Evolutionary conservation across 805 yeast genomes (phyloP).

Genomic region (Pichia nanzhaoensis): DNA sequence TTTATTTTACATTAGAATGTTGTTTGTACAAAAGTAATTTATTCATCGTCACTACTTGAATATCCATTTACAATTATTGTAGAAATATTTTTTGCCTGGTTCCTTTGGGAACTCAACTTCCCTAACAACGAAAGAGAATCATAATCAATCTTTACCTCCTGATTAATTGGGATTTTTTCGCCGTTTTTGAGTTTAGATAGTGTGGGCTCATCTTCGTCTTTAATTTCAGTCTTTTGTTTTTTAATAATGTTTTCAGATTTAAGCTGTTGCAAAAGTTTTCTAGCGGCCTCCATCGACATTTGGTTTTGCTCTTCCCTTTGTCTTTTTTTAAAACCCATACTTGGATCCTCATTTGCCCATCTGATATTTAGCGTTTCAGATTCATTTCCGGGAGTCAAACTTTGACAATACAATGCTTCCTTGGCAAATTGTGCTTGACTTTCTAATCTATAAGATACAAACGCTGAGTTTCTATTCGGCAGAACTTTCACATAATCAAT

Average conservation of each 20-base stretch:
- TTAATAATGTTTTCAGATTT: conserved; percentile 21
- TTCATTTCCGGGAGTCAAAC: conserved; percentile 37
- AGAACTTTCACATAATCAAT: conserved; percentile 61
- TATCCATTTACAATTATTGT: conserved; percentile 4
- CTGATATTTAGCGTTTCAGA: conserved; percentile 62
- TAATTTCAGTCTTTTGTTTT: not conserved
- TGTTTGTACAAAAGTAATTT: not conserved
- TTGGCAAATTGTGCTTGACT: conserved; percentile 87
- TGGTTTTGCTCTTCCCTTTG: conserved; percentile 45
- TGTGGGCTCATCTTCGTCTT: not conserved
- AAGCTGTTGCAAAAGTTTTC: conserved; percentile 32
- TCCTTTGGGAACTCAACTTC: not conserved
- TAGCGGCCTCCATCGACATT: conserved; percentile 48
- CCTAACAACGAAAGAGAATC: not conserved
- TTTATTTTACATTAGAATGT: not conserved
- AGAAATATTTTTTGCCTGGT: no score
- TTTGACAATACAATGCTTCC: conserved; percentile 88
- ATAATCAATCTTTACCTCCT: not conserved
- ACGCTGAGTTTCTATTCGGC: conserved; percentile 62
- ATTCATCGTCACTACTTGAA: conserved; percentile 10
- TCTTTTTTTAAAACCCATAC: conserved; percentile 52
- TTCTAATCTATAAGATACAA: conserved; percentile 64
- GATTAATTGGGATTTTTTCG: no score
- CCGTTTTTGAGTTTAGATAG: no score
- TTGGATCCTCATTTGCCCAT: conserved; percentile 91